Evolutionary conservation across 106 monocot genomes (phyloP), one percentile per base, ranked within the genome.

Genomic region (Dioscorea zingiberensis): DNA sequence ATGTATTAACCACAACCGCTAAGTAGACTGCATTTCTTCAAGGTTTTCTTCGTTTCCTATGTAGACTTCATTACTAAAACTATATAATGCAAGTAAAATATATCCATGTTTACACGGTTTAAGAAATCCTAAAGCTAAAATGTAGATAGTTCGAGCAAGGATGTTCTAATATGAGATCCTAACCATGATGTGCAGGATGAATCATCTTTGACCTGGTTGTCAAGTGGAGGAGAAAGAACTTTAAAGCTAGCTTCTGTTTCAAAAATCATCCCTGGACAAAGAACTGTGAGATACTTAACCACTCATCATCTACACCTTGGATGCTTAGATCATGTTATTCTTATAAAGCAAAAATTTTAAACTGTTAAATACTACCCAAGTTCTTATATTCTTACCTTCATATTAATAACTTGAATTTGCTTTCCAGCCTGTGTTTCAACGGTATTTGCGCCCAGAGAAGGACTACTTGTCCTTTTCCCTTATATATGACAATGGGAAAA

Each of bases 401-500:
- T 38, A 38, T 38, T 38, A 8, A 38, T 38, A 38, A 38, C 38
- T 32, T 72, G 0, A 18, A 51, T 81, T 73, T 65, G 24, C 56
- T 80, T 51, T 26, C 24, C 74, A 95, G 95, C 49, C 81, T 76
- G 88, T 85, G 67, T 95, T 91, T 62, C 95, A 83, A 83, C 82
- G 87, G 49, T 81, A 78, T 72, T 64, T 76, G 56, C 73, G 78
- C 25, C 85, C 91, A 70, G 88, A 88, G 32, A 91, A 84, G 72
- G 83, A 88, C 14, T 76, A 87, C 63, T 64, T 88, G 67, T 91
- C 91, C 23, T 91, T 95, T 78, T 85, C 91, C 26, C 80, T 95
- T 58, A 83, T 95, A 65, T 81, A 88, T 67, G 81, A 84, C 59
- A 70, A 81, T 55, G 85, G 85, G 65, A 85, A 87, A 60, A 74